Conservation (phyloP, 1,284 basidiomycete genomes). For the Pyrrhoderma noxium region DNA sequence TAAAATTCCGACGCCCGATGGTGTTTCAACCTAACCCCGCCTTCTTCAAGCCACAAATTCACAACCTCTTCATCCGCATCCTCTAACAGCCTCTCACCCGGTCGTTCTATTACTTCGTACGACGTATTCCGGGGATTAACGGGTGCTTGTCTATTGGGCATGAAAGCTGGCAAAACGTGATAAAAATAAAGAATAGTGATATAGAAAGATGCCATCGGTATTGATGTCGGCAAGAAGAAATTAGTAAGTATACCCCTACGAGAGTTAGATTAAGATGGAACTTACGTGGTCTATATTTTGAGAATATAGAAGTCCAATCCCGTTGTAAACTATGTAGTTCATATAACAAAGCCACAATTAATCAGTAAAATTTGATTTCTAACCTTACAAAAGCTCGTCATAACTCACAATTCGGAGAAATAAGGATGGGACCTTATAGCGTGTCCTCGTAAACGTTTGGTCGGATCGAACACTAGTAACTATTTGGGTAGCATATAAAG, state of each 20-base stretch:
- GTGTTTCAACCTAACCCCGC: constrained; percentile 6
- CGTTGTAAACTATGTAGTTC: neutral
- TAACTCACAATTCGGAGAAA: constrained; percentile 10
- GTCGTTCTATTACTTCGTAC: constrained; percentile 10
- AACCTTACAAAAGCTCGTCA: neutral
- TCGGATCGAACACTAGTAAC: constrained; percentile 7
- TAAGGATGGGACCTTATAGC: constrained; percentile 4
- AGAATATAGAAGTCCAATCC: constrained; percentile 7
- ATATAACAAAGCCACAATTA: neutral
- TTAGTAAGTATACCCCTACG: neutral
- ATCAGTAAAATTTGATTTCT: neutral
- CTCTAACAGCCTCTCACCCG: constrained; percentile 9
- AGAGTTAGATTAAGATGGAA: too few relatives aligned
- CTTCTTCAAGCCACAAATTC: constrained; percentile 5
- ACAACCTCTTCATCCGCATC: constrained; percentile 14
- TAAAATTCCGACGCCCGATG: constrained; percentile 9
- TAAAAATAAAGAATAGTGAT: neutral
- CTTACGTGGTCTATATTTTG: constrained; percentile 10
- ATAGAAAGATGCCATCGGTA: neutral
- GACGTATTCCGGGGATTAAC: constrained; percentile 13
- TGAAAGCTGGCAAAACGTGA: constrained; percentile 2
- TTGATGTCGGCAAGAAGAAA: neutral
- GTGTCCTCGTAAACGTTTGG: constrained; percentile 9
- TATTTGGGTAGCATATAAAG: neutral
- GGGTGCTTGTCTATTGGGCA: constrained; percentile 8